phyloP scores from a whole-genome alignment of 1,139 yeast genomes.

The Taphrina wiesneri region DNA sequence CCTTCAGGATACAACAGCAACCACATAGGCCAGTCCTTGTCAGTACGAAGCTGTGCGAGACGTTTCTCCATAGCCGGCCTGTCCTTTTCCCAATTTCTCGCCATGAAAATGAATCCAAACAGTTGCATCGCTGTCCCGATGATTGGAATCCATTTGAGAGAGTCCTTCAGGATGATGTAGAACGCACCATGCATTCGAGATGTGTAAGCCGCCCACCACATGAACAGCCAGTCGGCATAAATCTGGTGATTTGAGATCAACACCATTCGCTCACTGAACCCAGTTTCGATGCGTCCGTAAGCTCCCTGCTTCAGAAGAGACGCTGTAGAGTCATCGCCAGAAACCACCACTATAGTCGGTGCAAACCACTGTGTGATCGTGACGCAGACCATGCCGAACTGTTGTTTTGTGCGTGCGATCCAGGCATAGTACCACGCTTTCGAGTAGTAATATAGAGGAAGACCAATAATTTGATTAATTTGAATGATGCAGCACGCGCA shows the following conservation, averaged over 20 bases:
- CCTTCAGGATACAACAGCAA: constrained; percentile 90
- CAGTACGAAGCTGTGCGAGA: constrained; percentile 12
- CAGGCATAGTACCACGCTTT: constrained; percentile 33
- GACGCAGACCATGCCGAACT: constrained; percentile 46
- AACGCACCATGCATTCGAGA: constrained; percentile 64
- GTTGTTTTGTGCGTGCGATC: constrained; percentile 44
- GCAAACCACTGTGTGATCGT: constrained; percentile 45
- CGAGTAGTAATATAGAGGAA: constrained; percentile 15
- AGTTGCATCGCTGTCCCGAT: constrained; percentile 85
- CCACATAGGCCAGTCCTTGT: constrained; percentile 49
- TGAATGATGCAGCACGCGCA: constrained; percentile 17
- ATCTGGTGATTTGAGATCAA: constrained; percentile 78
- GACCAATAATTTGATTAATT: constrained; percentile 29
- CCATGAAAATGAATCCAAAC: constrained; percentile 59
- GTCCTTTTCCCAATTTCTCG: constrained; percentile 72
- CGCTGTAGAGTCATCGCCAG: constrained; percentile 44
- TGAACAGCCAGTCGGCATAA: constrained; percentile 84
- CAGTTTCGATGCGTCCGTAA: constrained; percentile 43
- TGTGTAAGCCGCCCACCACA: constrained; percentile 85
- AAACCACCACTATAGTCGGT: constrained; percentile 45
- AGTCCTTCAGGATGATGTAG: constrained; percentile 75
- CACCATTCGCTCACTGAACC: constrained; percentile 53
- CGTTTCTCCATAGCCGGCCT: constrained; percentile 59
- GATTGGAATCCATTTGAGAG: constrained; percentile 70
- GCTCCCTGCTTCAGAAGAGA: constrained; percentile 42